Evolutionary conservation across 225 moss, liverwort and hornwort species (phyloP).

Genomic region (Asterella californica): DNA sequence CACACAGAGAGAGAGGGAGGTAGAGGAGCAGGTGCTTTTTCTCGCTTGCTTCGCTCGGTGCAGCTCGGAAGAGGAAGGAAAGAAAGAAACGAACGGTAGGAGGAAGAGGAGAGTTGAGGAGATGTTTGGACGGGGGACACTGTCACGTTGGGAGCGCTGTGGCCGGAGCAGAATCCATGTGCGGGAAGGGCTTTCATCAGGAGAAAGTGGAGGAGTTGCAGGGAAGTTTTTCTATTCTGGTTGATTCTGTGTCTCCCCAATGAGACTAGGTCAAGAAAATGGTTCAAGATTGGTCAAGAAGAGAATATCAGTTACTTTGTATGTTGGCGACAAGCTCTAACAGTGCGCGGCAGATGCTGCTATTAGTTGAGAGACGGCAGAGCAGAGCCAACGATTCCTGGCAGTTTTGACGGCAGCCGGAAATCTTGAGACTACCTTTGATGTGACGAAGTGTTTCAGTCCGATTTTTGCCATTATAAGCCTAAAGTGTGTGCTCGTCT

Average conservation of each 20-base stretch:
- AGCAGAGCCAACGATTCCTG: constrained; percentile 1
- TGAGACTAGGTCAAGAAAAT: constrained; percentile 7
- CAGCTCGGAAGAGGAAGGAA: background rate
- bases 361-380: background rate
- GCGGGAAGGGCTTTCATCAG: background rate
- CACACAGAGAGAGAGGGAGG: too few relatives aligned
- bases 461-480: background rate
- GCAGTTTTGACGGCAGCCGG: background rate
- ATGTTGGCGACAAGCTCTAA: background rate
- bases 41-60: background rate
- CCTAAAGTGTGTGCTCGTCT: background rate
- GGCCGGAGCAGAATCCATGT: background rate
- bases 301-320: constrained; percentile 2
- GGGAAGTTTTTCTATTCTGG: background rate
- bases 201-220: background rate
- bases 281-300: constrained; percentile 2
- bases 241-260: background rate
- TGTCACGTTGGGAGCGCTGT: background rate
- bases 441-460: background rate
- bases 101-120: background rate
- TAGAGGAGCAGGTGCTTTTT: background rate
- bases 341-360: background rate
- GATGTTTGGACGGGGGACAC: background rate
- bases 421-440: background rate
- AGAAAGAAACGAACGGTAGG: background rate